Conservation (phyloP, 345 rosid genomes). For the Aquilaria yunnanensis region DNA sequence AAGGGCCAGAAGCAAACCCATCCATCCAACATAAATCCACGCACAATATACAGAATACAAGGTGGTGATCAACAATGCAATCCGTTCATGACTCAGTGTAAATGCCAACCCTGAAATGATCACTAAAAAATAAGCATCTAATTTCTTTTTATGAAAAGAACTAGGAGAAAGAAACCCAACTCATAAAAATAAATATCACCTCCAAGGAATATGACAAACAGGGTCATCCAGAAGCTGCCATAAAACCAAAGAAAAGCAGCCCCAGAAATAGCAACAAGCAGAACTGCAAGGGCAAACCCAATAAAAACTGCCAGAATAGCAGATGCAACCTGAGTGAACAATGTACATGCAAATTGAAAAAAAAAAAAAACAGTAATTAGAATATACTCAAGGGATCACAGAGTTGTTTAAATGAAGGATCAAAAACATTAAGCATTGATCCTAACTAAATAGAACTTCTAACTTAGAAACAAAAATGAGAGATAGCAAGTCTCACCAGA, state of each 20-base stretch:
- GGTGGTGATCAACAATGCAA: constrained; percentile 58
- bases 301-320: constrained; percentile 52
- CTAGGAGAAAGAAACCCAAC: not conserved
- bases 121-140: constrained; percentile 2
- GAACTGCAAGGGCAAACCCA: constrained; percentile 57
- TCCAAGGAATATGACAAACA: constrained; percentile 53
- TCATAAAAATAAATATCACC: constrained; percentile 37
- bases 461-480: constrained; percentile 4
- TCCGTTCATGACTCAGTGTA: constrained; percentile 56
- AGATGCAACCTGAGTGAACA: constrained; percentile 46
- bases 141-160: constrained; percentile 5
- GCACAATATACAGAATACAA: constrained; percentile 72
- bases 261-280: constrained; percentile 58
- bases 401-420: constrained; percentile 2
- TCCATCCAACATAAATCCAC: constrained; percentile 79
- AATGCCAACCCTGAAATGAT: constrained; percentile 62
- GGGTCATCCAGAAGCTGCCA: constrained; percentile 94
- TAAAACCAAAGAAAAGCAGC: constrained; percentile 67
- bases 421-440: not conserved
- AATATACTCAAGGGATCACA: not conserved
- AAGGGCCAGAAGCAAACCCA: constrained; percentile 74
- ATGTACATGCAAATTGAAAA: not conserved
- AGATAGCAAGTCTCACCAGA: constrained; percentile 47
- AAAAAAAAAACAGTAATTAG: not conserved
- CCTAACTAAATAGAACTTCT: not conserved